A percentile compares a stretch with the other conserved stretches of the same genome.
Conservation (phyloP, 2,329 filamentous ascomycete genomes). For the Periconia digitata region DNA sequence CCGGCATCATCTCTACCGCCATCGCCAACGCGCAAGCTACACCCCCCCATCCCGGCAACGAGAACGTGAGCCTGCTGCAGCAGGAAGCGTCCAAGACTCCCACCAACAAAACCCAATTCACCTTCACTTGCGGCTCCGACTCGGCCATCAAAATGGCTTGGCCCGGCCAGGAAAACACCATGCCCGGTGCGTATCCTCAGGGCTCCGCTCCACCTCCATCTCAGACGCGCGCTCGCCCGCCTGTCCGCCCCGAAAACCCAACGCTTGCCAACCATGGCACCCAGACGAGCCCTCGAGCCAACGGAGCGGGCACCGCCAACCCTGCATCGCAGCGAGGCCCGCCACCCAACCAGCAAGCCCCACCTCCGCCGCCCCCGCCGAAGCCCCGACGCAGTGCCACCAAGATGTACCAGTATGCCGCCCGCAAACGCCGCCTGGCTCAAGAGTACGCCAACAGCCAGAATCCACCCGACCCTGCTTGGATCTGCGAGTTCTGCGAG, state of each 20-base stretch:
- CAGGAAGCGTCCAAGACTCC: slow-evolving; percentile 66
- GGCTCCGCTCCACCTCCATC: slow-evolving; percentile 10
- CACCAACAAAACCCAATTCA: slow-evolving; percentile 84
- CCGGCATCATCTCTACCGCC: slow-evolving; percentile 88
- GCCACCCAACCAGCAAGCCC: slow-evolving; percentile 46
- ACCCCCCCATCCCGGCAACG: slow-evolving; percentile 58
- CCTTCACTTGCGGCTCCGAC: slow-evolving; percentile 92
- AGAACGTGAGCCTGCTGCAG: slow-evolving; percentile 77
- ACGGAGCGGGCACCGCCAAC: slow-evolving; percentile 33
- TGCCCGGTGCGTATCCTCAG: slow-evolving; percentile 36
- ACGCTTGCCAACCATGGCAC: slow-evolving; percentile 56
- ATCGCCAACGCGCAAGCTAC: slow-evolving; percentile 78
- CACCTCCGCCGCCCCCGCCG: slow-evolving; percentile 58
- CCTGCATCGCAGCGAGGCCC: slow-evolving; percentile 40
- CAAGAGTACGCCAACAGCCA: slow-evolving; percentile 77
- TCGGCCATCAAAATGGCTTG: slow-evolving; percentile 77
- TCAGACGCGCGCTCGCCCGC: slow-evolving; percentile 30
- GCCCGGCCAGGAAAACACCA: slow-evolving; percentile 61
- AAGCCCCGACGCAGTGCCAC: slow-evolving; percentile 65
- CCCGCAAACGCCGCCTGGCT: slow-evolving; percentile 73
- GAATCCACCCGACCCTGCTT: slow-evolving; percentile 79
- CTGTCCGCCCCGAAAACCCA: slow-evolving; percentile 36
- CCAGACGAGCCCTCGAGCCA: slow-evolving; percentile 58
- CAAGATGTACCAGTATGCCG: slow-evolving; percentile 73
- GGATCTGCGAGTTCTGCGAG: slow-evolving; percentile 98